Percentiles rank a stretch among this genome's conserved stretches.
Conservation (phyloP, 75 land plant species). For the Pinus tabuliformis region DNA sequence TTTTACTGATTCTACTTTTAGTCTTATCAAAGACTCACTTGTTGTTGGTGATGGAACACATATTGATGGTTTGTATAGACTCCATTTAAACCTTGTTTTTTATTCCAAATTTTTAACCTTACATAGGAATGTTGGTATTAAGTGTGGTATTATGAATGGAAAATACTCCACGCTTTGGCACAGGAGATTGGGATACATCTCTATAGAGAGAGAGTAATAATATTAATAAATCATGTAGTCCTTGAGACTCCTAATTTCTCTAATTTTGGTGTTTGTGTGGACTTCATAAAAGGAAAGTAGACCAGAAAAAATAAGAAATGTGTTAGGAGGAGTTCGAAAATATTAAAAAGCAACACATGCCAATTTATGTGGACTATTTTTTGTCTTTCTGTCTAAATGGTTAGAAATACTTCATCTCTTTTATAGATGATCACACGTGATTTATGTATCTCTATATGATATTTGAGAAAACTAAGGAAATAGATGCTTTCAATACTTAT, state of each 20-base stretch:
- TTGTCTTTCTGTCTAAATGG: constrained; percentile 13
- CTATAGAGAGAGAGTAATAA: constrained; percentile 6
- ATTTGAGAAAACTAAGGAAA: constrained; percentile 7
- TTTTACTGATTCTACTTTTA: background rate
- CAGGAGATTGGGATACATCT: constrained; percentile 11
- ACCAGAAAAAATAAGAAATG: constrained; percentile 3
- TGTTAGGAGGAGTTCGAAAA: constrained; percentile 13
- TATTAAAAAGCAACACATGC: constrained; percentile 10
- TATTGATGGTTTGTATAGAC: constrained; percentile 14
- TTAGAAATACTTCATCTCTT: constrained; percentile 10
- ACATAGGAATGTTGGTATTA: constrained; percentile 5
- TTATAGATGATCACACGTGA: constrained; percentile 12
- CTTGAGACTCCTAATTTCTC: constrained; percentile 6
- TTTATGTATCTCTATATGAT: constrained; percentile 13
- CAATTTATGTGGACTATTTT: constrained; percentile 10
- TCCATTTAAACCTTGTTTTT: background rate
- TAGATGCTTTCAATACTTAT: constrained; percentile 12
- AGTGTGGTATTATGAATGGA: constrained; percentile 1
- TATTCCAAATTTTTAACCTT: background rate
- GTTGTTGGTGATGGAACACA: background rate
- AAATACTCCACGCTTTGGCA: constrained; percentile 6
- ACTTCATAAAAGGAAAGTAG: constrained; percentile 23
- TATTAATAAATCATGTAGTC: constrained; percentile 7
- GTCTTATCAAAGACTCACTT: background rate
- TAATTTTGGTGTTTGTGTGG: constrained; percentile 11